Percentiles rank a stretch among this genome's conserved stretches.
Evolutionary conservation across 192 early-diverging fungal species (phyloP).

Genomic region (Coemansia sp.): DNA sequence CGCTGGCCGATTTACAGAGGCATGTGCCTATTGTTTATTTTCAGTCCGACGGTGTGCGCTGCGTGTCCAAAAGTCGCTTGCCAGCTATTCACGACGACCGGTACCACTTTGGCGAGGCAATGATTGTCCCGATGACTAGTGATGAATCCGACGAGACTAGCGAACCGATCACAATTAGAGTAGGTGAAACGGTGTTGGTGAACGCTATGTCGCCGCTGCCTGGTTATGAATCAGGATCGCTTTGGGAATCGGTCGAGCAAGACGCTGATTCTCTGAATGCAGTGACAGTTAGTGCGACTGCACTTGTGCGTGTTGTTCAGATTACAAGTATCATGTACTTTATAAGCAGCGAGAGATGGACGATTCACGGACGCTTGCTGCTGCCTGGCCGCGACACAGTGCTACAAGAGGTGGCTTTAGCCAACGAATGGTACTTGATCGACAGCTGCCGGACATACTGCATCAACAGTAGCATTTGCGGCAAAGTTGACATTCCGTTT

Average conservation of each 20-base stretch:
- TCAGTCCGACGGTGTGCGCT: constrained; percentile 1
- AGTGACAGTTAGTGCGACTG: constrained; percentile 1
- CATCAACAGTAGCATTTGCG: constrained; percentile 43
- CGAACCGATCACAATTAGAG: constrained; percentile 48
- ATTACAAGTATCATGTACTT: constrained; percentile 36
- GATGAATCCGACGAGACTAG: constrained; percentile 37
- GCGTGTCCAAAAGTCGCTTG: constrained; percentile 3
- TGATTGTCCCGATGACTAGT: constrained; percentile 16
- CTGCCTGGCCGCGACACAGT: constrained; percentile 59
- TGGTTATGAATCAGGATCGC: constrained; percentile 17
- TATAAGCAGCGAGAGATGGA: constrained; percentile 22
- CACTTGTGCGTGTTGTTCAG: constrained; percentile 26
- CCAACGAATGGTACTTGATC: constrained; percentile 59
- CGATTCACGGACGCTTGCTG: constrained; percentile 57
- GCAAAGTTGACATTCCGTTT: constrained; percentile 47
- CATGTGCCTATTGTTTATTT: constrained; percentile 19
- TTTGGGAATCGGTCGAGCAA: constrained; percentile 16
- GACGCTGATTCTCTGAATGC: constrained; percentile 4
- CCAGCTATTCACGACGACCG: constrained; percentile 12
- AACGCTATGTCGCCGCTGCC: constrained; percentile 11
- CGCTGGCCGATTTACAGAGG: constrained; percentile 22
- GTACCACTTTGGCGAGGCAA: constrained; percentile 18
- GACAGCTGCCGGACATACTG: constrained; percentile 55
- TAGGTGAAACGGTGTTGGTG: constrained; percentile 36
- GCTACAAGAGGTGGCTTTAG: constrained; percentile 55